Evolutionary conservation across 2,329 filamentous ascomycete species (phyloP), one percentile per base, ranked within the genome.

Genomic region (Alternaria rosae): DNA sequence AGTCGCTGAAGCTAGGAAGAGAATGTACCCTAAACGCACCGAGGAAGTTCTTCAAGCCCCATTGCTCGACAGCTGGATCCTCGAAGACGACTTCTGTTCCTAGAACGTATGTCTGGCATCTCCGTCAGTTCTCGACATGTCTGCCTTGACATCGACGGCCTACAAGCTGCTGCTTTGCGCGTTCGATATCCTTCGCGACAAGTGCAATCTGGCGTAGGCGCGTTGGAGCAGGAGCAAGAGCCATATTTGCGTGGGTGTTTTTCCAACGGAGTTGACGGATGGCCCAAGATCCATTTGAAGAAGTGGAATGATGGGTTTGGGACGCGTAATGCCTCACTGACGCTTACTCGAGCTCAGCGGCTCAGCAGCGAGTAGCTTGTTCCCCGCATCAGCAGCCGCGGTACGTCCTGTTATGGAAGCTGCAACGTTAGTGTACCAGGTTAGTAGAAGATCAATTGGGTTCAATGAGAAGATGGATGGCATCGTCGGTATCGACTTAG

Each of bases 1-100:
- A 64, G 58, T 43, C 1, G 17, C 11, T 54, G 30, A 10, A 43
- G 44, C 1, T 11, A 13, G 10, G 10, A 35, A 11, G 20, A 20
- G 11, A 51, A 20, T 17, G 13, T n/a, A 38, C 1, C 0, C 3
- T 6, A 21, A 10, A 54, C 64, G 7, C 64, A 81, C 79, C 63
- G 23, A 82, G 63, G 59, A 82, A 73, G 64, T 82, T 83, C 63
- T 78, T 75, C 32, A 82, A 61, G 0, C 81, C 80, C 71, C 75
- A 82, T 70, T 78, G 74, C 15, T 59, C 73, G 4, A 82, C 79
- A 3, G 62, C 61, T 13, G 77, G 72, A 58, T 82, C 80, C 59
- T 78, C 75, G 43, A 76, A 82, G 9, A 81, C 69, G 15, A 82
- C 77, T 58, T 80, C 75, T 5, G 76, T 79, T n/a, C 75, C 78